Percentiles rank a stretch among this genome's conserved stretches.
Conservation (phyloP, 768 basidiomycete species). For the Gloeophyllum trabeum region DNA sequence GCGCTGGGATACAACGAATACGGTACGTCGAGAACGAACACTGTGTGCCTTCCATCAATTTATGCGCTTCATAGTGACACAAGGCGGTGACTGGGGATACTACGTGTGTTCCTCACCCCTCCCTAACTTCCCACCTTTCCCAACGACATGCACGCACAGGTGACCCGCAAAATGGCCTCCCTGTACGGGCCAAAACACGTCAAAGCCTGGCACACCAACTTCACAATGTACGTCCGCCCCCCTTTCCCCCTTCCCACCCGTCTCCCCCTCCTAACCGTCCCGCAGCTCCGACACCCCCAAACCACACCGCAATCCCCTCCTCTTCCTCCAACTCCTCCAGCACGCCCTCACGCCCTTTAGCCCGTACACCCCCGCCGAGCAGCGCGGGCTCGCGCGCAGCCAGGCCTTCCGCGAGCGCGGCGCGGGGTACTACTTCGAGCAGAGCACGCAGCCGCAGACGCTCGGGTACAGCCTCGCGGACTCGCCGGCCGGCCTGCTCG, state of each 20-base stretch:
- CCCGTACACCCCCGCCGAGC: slow-evolving; percentile 17
- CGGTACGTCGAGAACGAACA: slow-evolving; percentile 7
- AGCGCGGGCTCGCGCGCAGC: slow-evolving; percentile 11
- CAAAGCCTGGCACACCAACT: slow-evolving; percentile 45
- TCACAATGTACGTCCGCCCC: slow-evolving; percentile 24
- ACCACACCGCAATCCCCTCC: slow-evolving; percentile 14
- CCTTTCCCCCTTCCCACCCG: not conserved
- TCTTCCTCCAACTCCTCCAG: slow-evolving; percentile 16
- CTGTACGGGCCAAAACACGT: slow-evolving; percentile 27
- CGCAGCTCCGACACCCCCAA: slow-evolving; percentile 15
- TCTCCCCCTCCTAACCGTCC: not conserved
- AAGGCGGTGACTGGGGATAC: slow-evolving; percentile 39
- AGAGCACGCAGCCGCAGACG: slow-evolving; percentile 21
- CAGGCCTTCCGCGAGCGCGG: slow-evolving; percentile 13
- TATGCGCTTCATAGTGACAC: slow-evolving; percentile 22
- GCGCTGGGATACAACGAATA: slow-evolving; percentile 15
- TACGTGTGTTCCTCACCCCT: slow-evolving; percentile 14
- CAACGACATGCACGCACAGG: slow-evolving; percentile 11
- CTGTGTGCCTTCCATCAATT: not conserved
- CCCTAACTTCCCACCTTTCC: not conserved
- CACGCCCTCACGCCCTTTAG: slow-evolving; percentile 1
- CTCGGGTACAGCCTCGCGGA: slow-evolving; percentile 41
- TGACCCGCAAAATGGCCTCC: slow-evolving; percentile 21
- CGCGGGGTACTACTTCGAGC: slow-evolving; percentile 14
- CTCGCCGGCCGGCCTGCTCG: slow-evolving; percentile 37